Base-by-base conservation (phyloP, 352 stramenopile genomes). In the Aphanomyces euteiches region DNA sequence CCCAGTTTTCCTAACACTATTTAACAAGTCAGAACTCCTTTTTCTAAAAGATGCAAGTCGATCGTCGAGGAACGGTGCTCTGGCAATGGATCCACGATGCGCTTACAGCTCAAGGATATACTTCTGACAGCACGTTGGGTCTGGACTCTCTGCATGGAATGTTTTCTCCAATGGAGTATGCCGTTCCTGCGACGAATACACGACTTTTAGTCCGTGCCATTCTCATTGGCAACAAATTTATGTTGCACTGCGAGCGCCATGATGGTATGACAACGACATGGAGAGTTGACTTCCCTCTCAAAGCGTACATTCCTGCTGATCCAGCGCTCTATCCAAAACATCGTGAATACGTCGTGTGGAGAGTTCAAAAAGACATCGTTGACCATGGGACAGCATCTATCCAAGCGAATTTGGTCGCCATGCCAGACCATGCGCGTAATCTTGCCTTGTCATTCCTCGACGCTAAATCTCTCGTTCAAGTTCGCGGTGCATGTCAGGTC, bases 251-350 rank as follows among this genome's bases (percentile, higher is more conserved):
- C 50, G 47, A 61, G 21, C 59, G 19, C 39, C 7, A 13, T 28
- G 43, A 5, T 12, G 7, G 38, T 45, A 36, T 5, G 10, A 40
- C 28, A 37, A 47, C 41, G 5, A 45, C 64, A 5, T 70, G 64
- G 64, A 47, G 64, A 21, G 64, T 70, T 5, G 64, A 61, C 40
- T 70, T 70, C 40, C 36, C 37, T 6, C 17, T 70, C 21, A n/a
- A 28, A n/a, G 28, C 8, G n/a, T 70, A 70, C 54, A 21, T 61
- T 2, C 64, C 64, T 10, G 7, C 37, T 21, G 8, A 7, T 13
- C 15, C 50, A 28, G 13, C 12, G 10, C 39, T 60, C 40, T 50
- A 61, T 37, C 36, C 37, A 8, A 15, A 40, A 40, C 61, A 70
- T 34, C 36, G n/a, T 10, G 47, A 61, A 37, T 45, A 48, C 40